Base-by-base conservation (phyloP, 495 filamentous ascomycete genomes). In the Hypoxylon trugodes region DNA sequence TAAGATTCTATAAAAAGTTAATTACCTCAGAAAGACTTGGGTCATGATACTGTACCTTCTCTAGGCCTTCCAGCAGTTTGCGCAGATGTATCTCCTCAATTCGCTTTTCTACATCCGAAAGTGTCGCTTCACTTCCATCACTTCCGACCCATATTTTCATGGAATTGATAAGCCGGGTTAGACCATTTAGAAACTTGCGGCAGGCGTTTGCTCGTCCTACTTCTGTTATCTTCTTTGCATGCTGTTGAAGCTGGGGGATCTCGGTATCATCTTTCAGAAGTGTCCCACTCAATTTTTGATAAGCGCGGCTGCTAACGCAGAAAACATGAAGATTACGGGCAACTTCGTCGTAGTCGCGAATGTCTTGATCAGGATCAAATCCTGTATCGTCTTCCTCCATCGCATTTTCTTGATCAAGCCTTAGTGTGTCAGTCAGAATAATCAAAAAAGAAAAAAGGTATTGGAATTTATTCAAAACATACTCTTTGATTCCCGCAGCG, bases 151-250 rank as follows among this genome's bases (percentile, higher is more conserved):
- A 88, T 18, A 90, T 60, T 6, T 57, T 79, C 33, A 90, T 60
- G 0, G 87, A 88, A 55, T 86, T 86, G 9, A 87, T 54, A 0
- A 89, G 65, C 42, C 83, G 81, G 30, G 72, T 73, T 2, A 90
- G 61, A 40, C 74, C 78, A 24, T 81, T 83, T 32, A 89, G 72
- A 57, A 76, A 74, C 4, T 45, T 42, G 6, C 71, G 73, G 18
- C 55, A 60, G 54, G 51, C 58, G 6, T 48, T 70, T 6, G 38
- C 56, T 16, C 75, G 64, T 22, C 64, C 60, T 9, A 50, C 63
- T 40, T 87, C 83, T 0, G 88, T 90, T 6, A 89, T 69, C 57
- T 82, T 82, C 55, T 79, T 81, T 35, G 87, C 87, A 59, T 90
- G 86, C 0, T 70, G 69, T 70, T 86, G 84, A 3, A 90, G 70